phyloP scores from a whole-genome alignment of 2,329 filamentous ascomycete species.

The Bipolaris sorokiniana region DNA sequence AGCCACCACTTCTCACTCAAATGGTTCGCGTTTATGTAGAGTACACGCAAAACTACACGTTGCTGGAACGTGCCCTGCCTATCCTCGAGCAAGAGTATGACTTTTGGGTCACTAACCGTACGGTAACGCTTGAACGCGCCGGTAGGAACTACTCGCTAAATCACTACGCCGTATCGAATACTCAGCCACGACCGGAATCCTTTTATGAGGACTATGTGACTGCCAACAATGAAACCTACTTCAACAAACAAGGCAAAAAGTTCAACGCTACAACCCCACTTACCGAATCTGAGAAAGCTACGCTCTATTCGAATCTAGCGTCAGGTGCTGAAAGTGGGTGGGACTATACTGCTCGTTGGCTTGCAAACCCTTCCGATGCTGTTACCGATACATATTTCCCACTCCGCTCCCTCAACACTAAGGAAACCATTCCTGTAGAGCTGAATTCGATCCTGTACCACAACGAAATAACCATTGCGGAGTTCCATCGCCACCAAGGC shows the following conservation, averaged over 20 bases:
- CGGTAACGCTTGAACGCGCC: constrained; percentile 58
- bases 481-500: constrained; percentile 60
- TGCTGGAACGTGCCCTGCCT: constrained; percentile 66
- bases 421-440: constrained; percentile 66
- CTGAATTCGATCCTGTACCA: constrained; percentile 72
- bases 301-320: constrained; percentile 67
- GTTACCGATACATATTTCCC: constrained; percentile 68
- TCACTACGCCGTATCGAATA: constrained; percentile 68
- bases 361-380: constrained; percentile 64
- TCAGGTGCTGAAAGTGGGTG: constrained; percentile 70
- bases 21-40: constrained; percentile 71
- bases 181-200: constrained; percentile 70
- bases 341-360: constrained; percentile 68
- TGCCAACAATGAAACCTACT: constrained; percentile 70
- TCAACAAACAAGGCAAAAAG: constrained; percentile 62
- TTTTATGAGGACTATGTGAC: constrained; percentile 70
- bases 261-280: constrained; percentile 61
- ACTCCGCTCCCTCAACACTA: constrained; percentile 66
- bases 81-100: constrained; percentile 68
- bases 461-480: constrained; percentile 66
- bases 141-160: constrained; percentile 62
- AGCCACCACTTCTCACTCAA: constrained; percentile 69
- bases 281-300: constrained; percentile 59
- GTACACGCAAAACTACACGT: constrained; percentile 67
- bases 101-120: constrained; percentile 68